These are phyloP conservation scores for Symbiotaphrina buchneri DNA, from an alignment of 495 filamentous ascomycete genomes.

Conservation along the genomic window DNA sequence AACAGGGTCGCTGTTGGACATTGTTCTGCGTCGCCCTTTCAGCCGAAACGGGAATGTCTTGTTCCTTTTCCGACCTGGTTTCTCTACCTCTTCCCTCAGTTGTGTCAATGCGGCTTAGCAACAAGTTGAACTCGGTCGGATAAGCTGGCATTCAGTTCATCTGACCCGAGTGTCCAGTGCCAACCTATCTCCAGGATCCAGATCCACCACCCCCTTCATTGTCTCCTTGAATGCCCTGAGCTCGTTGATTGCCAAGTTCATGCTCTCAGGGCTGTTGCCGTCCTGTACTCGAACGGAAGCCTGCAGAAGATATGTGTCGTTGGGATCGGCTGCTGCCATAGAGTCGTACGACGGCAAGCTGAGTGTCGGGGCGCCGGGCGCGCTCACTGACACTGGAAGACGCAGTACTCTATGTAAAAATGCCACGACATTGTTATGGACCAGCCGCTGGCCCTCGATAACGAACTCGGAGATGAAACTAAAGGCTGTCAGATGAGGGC, in stretches of 20 bases:
- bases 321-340: constrained; percentile 12
- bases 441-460: constrained; percentile 16
- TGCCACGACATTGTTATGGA: constrained; percentile 21
- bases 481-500: constrained; percentile 5
- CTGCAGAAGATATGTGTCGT: constrained; percentile 16
- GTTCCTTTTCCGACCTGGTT: no score
- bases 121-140: no score
- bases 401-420: constrained; percentile 15
- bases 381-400: constrained; percentile 6
- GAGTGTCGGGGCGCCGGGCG: constrained; percentile 19
- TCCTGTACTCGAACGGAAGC: constrained; percentile 18
- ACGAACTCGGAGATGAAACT: constrained; percentile 20
- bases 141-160: no score
- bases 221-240: constrained; percentile 34
- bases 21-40: no score
- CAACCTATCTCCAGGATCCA: constrained; percentile 39
- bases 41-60: no score
- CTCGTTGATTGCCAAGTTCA: constrained; percentile 32
- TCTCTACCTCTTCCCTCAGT: no score
- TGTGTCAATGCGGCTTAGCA: no score
- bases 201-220: constrained; percentile 38
- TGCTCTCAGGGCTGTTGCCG: constrained; percentile 12
- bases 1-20: no score
- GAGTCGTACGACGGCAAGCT: constrained; percentile 13
- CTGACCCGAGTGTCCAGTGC: constrained; percentile 40